Percentiles rank a stretch among this genome's conserved stretches.
Evolutionary conservation across 129 eudicot species (phyloP).

Genomic region (Chrysanthemum lavandulifolium): DNA sequence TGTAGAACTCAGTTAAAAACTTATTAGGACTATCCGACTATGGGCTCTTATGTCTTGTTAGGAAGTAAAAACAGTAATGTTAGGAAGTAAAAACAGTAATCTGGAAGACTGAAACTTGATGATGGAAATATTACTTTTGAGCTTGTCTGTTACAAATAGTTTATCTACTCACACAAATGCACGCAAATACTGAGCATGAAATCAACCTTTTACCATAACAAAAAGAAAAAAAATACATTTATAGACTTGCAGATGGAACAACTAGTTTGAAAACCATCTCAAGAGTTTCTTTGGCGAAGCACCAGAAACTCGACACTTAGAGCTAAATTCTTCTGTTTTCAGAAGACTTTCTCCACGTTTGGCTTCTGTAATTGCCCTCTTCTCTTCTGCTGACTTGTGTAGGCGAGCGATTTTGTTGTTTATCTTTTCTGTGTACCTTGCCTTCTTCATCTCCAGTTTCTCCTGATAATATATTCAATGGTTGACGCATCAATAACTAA

Average conservation of each 20-base stretch:
- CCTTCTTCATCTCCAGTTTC: constrained; percentile 61
- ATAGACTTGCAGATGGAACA: constrained; percentile 16
- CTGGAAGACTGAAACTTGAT: constrained; percentile 21
- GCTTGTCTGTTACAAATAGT: constrained; percentile 24
- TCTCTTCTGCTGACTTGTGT: constrained; percentile 68
- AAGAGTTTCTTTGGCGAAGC: constrained; percentile 44
- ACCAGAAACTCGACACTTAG: constrained; percentile 62
- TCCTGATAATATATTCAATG: constrained; percentile 36
- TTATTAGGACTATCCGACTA: constrained; percentile 22
- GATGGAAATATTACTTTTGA: constrained; percentile 29
- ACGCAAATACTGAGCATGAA: constrained; percentile 42
- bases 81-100: constrained; percentile 25
- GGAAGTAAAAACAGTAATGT: constrained; percentile 14
- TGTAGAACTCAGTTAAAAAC: constrained; percentile 16
- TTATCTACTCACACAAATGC: constrained; percentile 37
- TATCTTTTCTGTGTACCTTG: constrained; percentile 49
- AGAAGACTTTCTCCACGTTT: constrained; percentile 51
- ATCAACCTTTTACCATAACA: constrained; percentile 25
- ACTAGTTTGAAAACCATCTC: constrained; percentile 48
- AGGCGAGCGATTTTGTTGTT: constrained; percentile 57
- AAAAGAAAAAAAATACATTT: constrained; percentile 27
- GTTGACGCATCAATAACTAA: background rate
- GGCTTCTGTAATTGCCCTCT: constrained; percentile 61
- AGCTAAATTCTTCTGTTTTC: constrained; percentile 51
- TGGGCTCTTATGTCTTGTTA: constrained; percentile 23